Percentiles rank a stretch among this genome's conserved stretches.
Evolutionary conservation across 805 yeast genomes (phyloP).

Genomic region (Gaillardinia entomophila): DNA sequence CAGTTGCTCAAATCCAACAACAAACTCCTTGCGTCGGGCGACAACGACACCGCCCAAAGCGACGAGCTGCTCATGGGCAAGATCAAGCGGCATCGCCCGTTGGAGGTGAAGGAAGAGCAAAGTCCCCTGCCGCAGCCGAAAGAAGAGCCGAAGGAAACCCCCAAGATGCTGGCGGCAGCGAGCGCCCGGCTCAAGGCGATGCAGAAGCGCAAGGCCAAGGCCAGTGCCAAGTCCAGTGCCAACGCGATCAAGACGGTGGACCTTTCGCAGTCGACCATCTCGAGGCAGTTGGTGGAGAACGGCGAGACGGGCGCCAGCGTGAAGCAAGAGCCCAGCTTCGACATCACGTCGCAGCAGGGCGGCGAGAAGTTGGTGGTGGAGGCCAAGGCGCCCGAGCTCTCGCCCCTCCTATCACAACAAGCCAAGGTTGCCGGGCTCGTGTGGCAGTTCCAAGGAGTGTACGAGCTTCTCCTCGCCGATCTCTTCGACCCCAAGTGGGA

Average conservation of each 20-base stretch:
- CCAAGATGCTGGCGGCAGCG: conserved; percentile 26
- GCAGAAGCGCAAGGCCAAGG: conserved; percentile 88
- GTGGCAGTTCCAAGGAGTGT: conserved; percentile 95
- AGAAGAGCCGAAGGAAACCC: conserved; percentile 3
- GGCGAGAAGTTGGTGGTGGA: conserved; percentile 82
- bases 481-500: conserved; percentile 89
- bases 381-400: conserved; percentile 57
- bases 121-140: conserved; percentile 8
- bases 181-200: conserved; percentile 85
- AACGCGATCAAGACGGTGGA: conserved; percentile 51
- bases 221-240: conserved; percentile 49
- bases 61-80: conserved; percentile 35
- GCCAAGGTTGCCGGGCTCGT: conserved; percentile 66
- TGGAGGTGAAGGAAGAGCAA: conserved; percentile 3
- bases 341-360: conserved; percentile 73
- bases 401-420: conserved; percentile 66
- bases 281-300: conserved; percentile 45
- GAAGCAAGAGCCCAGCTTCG: conserved; percentile 25
- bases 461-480: conserved; percentile 72
- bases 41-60: conserved; percentile 30
- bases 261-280: conserved; percentile 64
- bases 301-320: conserved; percentile 16
- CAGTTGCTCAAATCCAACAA: conserved; percentile 47
- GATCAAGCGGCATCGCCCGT: conserved; percentile 44
- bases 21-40: conserved; percentile 61